Conservation (phyloP, 345 rosid species). For the Draba incana region DNA sequence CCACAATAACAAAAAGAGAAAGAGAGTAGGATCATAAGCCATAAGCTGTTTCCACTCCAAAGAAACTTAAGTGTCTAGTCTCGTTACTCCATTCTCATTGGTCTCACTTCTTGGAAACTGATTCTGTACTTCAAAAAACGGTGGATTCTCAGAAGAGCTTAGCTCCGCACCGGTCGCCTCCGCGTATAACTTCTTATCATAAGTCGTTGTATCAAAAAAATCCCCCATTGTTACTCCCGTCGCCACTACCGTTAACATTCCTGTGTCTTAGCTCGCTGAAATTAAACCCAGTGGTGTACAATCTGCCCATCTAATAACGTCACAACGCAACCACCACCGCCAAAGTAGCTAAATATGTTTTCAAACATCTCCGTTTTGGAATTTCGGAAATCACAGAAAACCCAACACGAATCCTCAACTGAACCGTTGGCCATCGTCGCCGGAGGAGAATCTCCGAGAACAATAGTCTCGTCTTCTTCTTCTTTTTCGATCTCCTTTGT, state of each 20-base stretch:
- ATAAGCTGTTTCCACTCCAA: constrained; percentile 84
- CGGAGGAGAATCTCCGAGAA: constrained; percentile 44
- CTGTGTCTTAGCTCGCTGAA: constrained; percentile 73
- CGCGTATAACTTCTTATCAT: constrained; percentile 39
- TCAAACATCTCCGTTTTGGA: constrained; percentile 31
- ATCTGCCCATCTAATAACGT: constrained; percentile 47
- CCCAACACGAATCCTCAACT: constrained; percentile 3
- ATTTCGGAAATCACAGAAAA: constrained; percentile 8
- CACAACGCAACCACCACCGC: constrained; percentile 44
- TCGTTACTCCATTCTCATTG: constrained; percentile 45
- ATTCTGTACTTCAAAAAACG: constrained; percentile 36
- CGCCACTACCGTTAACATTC: constrained; percentile 43
- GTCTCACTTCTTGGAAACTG: constrained; percentile 46
- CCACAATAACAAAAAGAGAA: neutral
- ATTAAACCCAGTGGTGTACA: constrained; percentile 43
- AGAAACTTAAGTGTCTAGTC: constrained; percentile 69
- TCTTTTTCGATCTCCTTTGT: constrained; percentile 52
- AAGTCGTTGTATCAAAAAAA: constrained; percentile 29
- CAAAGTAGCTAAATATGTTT: constrained; percentile 40
- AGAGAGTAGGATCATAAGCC: constrained; percentile 63
- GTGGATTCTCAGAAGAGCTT: constrained; percentile 40
- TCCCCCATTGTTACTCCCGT: constrained; percentile 40
- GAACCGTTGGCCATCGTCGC: too few relatives aligned
- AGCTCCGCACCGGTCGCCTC: constrained; percentile 46
- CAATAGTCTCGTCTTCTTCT: constrained; percentile 38